phyloP scores from a whole-genome alignment of 106 monocot species.

The Ottelia alismoides region DNA sequence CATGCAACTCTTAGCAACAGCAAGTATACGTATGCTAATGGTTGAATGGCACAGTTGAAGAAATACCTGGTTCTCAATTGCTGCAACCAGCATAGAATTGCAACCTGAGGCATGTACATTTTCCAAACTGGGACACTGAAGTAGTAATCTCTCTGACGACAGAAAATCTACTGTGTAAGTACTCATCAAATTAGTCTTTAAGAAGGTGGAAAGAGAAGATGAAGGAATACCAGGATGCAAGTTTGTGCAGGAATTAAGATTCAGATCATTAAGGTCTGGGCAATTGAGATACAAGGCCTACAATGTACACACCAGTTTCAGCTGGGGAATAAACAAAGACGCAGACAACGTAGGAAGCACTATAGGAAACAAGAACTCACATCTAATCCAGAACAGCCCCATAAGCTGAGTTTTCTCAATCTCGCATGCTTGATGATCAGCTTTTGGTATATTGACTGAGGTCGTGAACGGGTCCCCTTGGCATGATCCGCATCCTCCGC shows the following conservation, averaged over 20 bases:
- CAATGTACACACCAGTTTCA: constrained; percentile 3
- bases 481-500: no score
- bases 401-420: constrained; percentile 83
- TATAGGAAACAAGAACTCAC: constrained; percentile 43
- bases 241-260: constrained; percentile 78
- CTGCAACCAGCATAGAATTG: constrained; percentile 58
- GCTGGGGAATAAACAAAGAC: not conserved
- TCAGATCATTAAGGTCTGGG: constrained; percentile 74
- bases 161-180: no score
- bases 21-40: no score
- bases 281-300: constrained; percentile 88
- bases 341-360: not conserved
- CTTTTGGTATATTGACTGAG: constrained; percentile 55
- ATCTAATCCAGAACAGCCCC: constrained; percentile 93
- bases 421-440: constrained; percentile 75
- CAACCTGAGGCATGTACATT: constrained; percentile 79
- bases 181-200: no score
- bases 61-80: constrained; percentile 70
- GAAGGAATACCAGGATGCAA: constrained; percentile 75
- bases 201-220: no score
- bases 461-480: no score
- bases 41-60: no score
- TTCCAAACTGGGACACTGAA: constrained; percentile 76
- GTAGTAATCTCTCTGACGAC: constrained; percentile 70
- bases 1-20: no score